Percentiles rank a stretch among this genome's conserved stretches.
Evolutionary conservation across 2,329 filamentous ascomycete genomes (phyloP).

Genomic region (Talaromyces piceae): DNA sequence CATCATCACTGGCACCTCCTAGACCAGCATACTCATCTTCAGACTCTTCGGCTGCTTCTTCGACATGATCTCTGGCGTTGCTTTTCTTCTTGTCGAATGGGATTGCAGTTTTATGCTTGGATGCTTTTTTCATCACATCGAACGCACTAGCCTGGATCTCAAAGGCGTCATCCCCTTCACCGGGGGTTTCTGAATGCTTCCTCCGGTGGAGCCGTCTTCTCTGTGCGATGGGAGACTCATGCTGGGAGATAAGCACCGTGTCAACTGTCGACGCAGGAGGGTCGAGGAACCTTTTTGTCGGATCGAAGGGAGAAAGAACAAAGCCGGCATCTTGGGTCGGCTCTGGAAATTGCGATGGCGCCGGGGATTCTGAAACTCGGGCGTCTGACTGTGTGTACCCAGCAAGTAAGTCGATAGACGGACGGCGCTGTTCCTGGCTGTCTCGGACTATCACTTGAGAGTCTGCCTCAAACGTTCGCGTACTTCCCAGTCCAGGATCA

Average conservation of each 20-base stretch:
- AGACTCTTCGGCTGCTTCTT: slow-evolving; percentile 93
- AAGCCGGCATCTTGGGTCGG: slow-evolving; percentile 78
- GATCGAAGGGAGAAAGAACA: slow-evolving; percentile 63
- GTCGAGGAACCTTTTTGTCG: slow-evolving; percentile 55
- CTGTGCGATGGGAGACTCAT: slow-evolving; percentile 58
- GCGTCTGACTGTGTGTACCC: slow-evolving; percentile 27
- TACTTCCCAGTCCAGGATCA: slow-evolving; percentile 50
- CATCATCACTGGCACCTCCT: slow-evolving; percentile 82
- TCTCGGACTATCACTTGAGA: slow-evolving; percentile 55
- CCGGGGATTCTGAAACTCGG: slow-evolving; percentile 30
- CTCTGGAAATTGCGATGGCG: slow-evolving; percentile 58
- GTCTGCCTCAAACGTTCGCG: slow-evolving; percentile 47
- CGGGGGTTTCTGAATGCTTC: slow-evolving; percentile 37
- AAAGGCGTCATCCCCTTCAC: slow-evolving; percentile 28
- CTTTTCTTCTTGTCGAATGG: slow-evolving; percentile 79
- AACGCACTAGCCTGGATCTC: slow-evolving; percentile 52
- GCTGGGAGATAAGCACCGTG: slow-evolving; percentile 52
- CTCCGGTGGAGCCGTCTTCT: slow-evolving; percentile 46
- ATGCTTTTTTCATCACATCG: slow-evolving; percentile 60
- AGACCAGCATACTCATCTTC: slow-evolving; percentile 97
- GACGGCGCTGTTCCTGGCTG: slow-evolving; percentile 43
- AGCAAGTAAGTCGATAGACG: slow-evolving; percentile 39
- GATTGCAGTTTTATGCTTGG: slow-evolving; percentile 48
- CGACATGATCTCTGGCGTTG: slow-evolving; percentile 75
- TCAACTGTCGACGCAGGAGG: slow-evolving; percentile 62